Base-by-base conservation (phyloP, 805 yeast species). In the Schwanniomyces sp. region DNA sequence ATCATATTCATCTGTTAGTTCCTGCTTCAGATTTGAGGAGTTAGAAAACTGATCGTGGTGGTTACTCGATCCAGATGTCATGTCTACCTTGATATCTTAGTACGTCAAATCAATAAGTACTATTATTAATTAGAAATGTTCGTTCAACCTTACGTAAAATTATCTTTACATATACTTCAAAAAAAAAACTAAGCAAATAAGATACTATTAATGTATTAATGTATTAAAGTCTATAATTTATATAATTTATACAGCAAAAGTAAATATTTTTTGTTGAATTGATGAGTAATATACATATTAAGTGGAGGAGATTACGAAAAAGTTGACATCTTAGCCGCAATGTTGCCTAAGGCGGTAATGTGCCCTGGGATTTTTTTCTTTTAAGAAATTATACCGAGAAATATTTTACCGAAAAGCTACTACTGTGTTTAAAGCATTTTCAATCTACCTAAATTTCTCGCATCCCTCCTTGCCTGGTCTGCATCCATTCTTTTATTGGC, bases 401-500 rank as follows among this genome's bases (percentile, higher is more conserved):
- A 21, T 21, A 4, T 21, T 5, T 21, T 5, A 21, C 24, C 5
- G 5, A 5, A 21, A 4, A 21, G 5, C 24, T 21, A 24, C 45
- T 45, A 32, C 55, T 52, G 43, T 57, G 3, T 5, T 55, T 48
- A 24, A 16, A 49, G 43, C 45, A 37, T 40, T 40, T 50, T 48
- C 47, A 77, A 54, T 52, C 67, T 67, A 39, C 58, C 66, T 56
- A 78, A 59, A 53, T 73, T 73, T 47, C 54, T 66, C 29, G 68
- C 70, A 50, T 79, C 82, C 50, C 78, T 64, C 45, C 60, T 56
- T 3, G 79, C 77, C 56, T 79, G 82, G 9, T 67, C 66, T 36
- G 54, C 55, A 40, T 79, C 84, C 49, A 79, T 70, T 45, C 74
- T 67, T 43, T 59, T 64, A 53, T 84, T 83, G 43, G 82, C 82